Base-by-base conservation (phyloP, 441 rosid genomes). In the Lepidium campestre region DNA sequence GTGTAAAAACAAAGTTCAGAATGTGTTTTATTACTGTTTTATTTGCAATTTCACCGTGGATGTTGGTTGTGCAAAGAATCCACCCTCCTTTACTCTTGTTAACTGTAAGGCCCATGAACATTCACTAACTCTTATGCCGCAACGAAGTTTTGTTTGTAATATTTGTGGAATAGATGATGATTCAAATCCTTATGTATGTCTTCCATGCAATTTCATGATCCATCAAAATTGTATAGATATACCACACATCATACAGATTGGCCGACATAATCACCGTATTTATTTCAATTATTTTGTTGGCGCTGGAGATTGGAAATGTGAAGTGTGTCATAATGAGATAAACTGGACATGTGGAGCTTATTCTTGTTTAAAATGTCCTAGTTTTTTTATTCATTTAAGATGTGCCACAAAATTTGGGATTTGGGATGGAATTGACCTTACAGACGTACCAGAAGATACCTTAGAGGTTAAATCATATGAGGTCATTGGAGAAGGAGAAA, bases 161-260 rank as follows among this genome's bases (percentile, higher is more conserved):
- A 74, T 75, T 44, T 87, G 87, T 70, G 61, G 82, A 20, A 44
- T 42, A 48, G 83, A 78, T 57, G 71, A 75, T 37, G 83, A 80
- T 10, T 54, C 62, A 67, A 81, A 77, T 47, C 88, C 86, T 54
- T 77, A 83, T 78, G 86, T 83, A 49, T 34, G 83, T 72, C 23
- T 45, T 20, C 10, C 19, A 25, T 71, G 73, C 66, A 47, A 71
- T 48, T 68, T 70, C 32, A 36, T 61, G 57, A 39, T 71, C 14
- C 79, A 75, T 37, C 32, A 17, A 36, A 44, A 47, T 14, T 75
- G 79, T 23, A 42, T 65, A 9, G 59, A 63, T 9, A 57, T 65
- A 17, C 72, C 69, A 5, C 29, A 25, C 4, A 6, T 56, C 12
- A 71, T 75, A 27, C 61, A 63, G 13, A 40, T 66, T 1, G 1